phyloP scores from a whole-genome alignment of 169 alveolate genomes.

The Cryptosporidium bovis region DNA sequence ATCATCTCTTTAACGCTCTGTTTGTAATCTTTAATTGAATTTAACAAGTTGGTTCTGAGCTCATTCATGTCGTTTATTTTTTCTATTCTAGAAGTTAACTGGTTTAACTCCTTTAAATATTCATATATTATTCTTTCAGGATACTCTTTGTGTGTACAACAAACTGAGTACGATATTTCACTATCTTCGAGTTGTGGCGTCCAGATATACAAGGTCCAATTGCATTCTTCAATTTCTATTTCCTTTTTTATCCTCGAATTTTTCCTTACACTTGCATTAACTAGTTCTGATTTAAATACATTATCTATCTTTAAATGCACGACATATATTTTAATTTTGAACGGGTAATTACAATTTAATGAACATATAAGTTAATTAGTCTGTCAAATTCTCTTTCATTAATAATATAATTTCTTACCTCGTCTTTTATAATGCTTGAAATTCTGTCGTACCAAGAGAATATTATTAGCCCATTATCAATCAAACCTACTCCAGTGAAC shows the following conservation, averaged over 20 bases:
- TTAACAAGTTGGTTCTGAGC: slow-evolving; percentile 10
- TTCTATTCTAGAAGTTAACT: slow-evolving; percentile 46
- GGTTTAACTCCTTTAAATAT: slow-evolving; percentile 43
- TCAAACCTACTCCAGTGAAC: slow-evolving; percentile 43
- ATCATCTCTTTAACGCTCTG: slow-evolving; percentile 16
- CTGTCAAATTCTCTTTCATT: not conserved
- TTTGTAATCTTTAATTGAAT: slow-evolving; percentile 36
- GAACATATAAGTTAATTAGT: not conserved
- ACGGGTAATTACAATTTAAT: no score
- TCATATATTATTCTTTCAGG: slow-evolving; percentile 54
- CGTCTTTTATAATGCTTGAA: slow-evolving; percentile 26
- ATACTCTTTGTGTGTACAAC: slow-evolving; percentile 38
- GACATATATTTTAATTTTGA: not conserved
- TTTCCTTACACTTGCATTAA: not conserved
- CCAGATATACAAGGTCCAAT: slow-evolving; percentile 45
- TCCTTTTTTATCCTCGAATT: slow-evolving; percentile 18
- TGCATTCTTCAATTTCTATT: slow-evolving; percentile 5
- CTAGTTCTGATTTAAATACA: slow-evolving; percentile 4
- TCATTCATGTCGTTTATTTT: slow-evolving; percentile 1
- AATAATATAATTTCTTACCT: slow-evolving; percentile 26
- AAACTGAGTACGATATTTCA: slow-evolving; percentile 48
- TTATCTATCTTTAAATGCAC: slow-evolving; percentile 25
- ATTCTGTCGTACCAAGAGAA: slow-evolving; percentile 69
- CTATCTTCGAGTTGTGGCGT: slow-evolving; percentile 33
- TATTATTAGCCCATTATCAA: slow-evolving; percentile 23